Base-by-base conservation (phyloP, 202 grass and related monocot genomes). In the Bolboschoenoplectus hybrid region DNA sequence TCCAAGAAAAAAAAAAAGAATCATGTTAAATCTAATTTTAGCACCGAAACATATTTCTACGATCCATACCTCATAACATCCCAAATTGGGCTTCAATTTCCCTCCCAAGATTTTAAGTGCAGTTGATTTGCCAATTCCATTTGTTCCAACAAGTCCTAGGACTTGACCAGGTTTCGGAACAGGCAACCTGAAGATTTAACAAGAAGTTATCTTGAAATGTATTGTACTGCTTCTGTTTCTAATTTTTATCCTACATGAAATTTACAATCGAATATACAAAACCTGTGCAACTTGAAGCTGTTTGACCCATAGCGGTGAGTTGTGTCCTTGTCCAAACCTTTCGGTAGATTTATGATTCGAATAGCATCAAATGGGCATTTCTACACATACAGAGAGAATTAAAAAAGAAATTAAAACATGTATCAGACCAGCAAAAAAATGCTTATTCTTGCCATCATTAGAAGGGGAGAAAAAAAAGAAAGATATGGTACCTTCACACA, bases 351-450 rank as follows among this genome's bases (percentile, higher is more conserved):
- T 85, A 98, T 95, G 80, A 98, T 98, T 44, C 90, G 88, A 92
- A 98, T 98, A 40, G 95, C 95, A 71, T 98, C 93, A 87, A 98
- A 98, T 40, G 95, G 95, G 44, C 93, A 98, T 98, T 98, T 98
- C 93, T 98, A 86, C 69, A 63, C n/a, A 36, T 73, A 40, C 34
- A 84, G 9, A 65, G 6, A 84, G 66, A 84, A 6, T 6, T 73
- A 38, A 67, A 51, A 67, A 58, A 67, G 12, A 81, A 7, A 82
- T 46, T 83, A 72, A 63, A 11, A 85, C 68, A 87, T 77, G 9
- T 3, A 47, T 47, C 0, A 47, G 9, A 47, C 17, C 12, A 71
- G 8, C 2, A 47, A 72, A 38, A 66, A 19, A 41, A 47, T 72
- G 11, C 17, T 47, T 47, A 20, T 46, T 19, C 32, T 14, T 26